These are phyloP conservation scores for Hysterangium stoloniferum DNA, from an alignment of 768 basidiomycete species.

Conservation along the genomic window DNA sequence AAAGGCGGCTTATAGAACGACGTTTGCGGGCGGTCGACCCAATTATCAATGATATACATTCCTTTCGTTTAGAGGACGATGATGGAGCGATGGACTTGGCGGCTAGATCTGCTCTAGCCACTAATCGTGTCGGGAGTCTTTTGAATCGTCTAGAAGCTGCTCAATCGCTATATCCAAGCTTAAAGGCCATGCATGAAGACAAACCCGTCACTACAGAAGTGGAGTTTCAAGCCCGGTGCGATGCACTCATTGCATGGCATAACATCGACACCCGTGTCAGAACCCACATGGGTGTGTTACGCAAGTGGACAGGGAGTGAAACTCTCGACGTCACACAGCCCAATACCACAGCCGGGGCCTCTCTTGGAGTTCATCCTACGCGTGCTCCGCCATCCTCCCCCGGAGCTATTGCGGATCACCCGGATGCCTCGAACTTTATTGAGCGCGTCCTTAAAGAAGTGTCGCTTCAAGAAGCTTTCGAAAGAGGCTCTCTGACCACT, in stretches of 20 bases:
- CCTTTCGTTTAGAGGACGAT: constrained; percentile 55
- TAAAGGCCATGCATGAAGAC: constrained; percentile 73
- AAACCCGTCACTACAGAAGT: constrained; percentile 60
- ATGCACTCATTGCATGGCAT: constrained; percentile 88
- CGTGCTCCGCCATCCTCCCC: constrained; percentile 18
- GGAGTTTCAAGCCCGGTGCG: constrained; percentile 72
- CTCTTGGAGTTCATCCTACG: constrained; percentile 28
- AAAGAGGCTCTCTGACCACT: constrained; percentile 82
- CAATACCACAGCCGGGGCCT: constrained; percentile 55
- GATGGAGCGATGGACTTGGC: constrained; percentile 27
- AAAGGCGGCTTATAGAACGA: constrained; percentile 72
- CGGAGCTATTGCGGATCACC: constrained; percentile 35
- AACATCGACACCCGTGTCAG: constrained; percentile 83
- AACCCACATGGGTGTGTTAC: constrained; percentile 70
- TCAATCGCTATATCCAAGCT: constrained; percentile 79
- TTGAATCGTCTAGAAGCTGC: constrained; percentile 74
- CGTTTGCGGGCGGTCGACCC: constrained; percentile 73
- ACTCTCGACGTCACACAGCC: constrained; percentile 83
- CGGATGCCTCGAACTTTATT: constrained; percentile 80
- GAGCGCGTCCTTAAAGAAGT: constrained; percentile 95
- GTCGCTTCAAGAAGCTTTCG: constrained; percentile 89
- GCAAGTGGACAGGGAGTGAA: constrained; percentile 91
- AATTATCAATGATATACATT: constrained; percentile 75
- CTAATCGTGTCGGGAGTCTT: constrained; percentile 55
- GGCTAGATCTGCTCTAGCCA: constrained; percentile 28